Base-by-base conservation (phyloP, 352 stramenopile species). In the Bremia lactucae region DNA sequence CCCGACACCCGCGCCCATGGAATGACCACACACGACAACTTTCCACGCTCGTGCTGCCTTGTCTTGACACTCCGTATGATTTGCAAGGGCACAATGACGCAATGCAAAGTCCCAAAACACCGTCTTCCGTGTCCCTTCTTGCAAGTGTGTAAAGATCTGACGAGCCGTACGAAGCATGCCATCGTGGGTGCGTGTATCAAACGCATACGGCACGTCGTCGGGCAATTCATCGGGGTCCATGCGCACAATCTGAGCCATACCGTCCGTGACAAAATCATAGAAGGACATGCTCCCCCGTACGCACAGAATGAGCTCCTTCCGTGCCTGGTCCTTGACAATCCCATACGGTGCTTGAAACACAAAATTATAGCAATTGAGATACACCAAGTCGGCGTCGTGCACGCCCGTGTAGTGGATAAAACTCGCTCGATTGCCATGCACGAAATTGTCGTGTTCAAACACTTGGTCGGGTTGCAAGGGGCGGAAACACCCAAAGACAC, bases 1-100 rank as follows among this genome's bases (percentile, higher is more conserved):
- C 18, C 62, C 72, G 6, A 89, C 77, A 6, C 73, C 81, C n/a
- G 72, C 81, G 21, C 81, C 78, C 62, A 91, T 83, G 33, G 76
- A 89, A 59, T 93, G 81, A 3, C 81, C 81, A 14, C 66, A 80
- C 4, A 91, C 61, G 9, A 89, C 76, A 43, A 93, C 64, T 34
- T 64, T 71, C 73, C 72, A 87, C 46, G n/a, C 28, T 53, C 6
- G 52, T 35, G 14, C 51, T 36, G 23, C 45, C 44, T 28, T 54
- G 29, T 0, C 29, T 54, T 0, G 37, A 25, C 14, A 47, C 42
- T 21, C 45, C 0, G 52, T 40, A 31, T 73, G 53, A 2, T 26
- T 49, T 10, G 34, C 26, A n/a, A 56, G 45, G 16, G 41, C 40
- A 39, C 76, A 88, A 26, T 84, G 53, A 2, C 52, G 47, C 55